Evolutionary conservation across 2,329 filamentous ascomycete genomes (phyloP), one percentile per base, ranked within the genome.

Genomic region (Fusarium acutatum): DNA sequence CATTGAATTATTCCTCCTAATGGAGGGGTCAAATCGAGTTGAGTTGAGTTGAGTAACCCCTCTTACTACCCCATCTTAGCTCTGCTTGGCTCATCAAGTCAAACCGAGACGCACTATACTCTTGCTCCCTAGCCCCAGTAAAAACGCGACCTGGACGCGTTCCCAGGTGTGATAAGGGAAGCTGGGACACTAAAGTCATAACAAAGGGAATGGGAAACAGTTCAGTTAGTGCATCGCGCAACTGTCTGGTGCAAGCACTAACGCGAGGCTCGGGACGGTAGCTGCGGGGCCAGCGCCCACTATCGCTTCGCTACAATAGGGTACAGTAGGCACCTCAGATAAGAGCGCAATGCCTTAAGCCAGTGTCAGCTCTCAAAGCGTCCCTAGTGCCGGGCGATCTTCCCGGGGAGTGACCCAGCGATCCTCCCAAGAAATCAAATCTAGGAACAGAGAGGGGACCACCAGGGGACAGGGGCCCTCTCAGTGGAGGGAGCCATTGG

Each of bases 311-410:
- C 8, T 24, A 24, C 17, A 38, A 41, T 13, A 14, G 20, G 30
- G 37, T 13, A 35, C 15, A 9, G 34, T 20, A 38, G n/a, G 15
- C 44, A 46, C 44, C 26, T 47, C 28, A 50, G 47, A 52, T 52
- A 52, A 34, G 47, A 52, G n/a, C 47, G 28, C 47, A 50, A 10
- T 34, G 22, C 30, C 47, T 24, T 20, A 32, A 24, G 14, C 44
- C 41, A 38, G 18, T 58, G 69, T 64, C 62, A 62, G 35, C 50
- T 46, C 37, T 38, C 64, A 35, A 35, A 47, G 37, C 38, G 35
- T 50, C 40, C 30, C 41, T 67, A 69, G 69, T 65, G 43, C 69
- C 59, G 69, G 66, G 57, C 72, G 72, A 75, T 75, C 72, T 65
- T 72, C 72, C 72, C 72, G 56, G 69, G 64, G 68, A 58, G 60